Conservation (phyloP, 192 early-diverging fungal species). For the Obelidium mucronatum region DNA sequence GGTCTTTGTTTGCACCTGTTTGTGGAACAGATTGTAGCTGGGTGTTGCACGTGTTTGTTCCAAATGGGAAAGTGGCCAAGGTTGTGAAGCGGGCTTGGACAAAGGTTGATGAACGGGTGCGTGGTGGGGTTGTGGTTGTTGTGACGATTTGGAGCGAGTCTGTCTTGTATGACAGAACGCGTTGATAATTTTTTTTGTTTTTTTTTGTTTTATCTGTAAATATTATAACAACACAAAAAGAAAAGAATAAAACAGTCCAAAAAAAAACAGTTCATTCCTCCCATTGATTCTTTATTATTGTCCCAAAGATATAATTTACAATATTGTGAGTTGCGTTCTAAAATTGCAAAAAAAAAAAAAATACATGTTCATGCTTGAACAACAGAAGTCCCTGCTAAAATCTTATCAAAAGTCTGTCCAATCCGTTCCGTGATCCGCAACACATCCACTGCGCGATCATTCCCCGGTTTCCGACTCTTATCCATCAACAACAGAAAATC, state of each 20-base stretch:
- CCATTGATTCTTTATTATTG: too few species aligned
- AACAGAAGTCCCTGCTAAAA: background rate
- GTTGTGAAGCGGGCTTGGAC: slow-evolving; percentile 19
- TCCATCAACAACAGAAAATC: background rate
- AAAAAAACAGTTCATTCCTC: background rate
- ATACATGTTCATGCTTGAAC: too few species aligned
- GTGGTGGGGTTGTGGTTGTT: slow-evolving; percentile 19
- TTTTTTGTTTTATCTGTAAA: too few species aligned
- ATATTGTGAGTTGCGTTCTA: too few species aligned
- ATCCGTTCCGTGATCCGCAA: background rate
- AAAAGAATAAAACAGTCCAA: background rate
- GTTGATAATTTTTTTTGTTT: too few species aligned
- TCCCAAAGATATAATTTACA: too few species aligned
- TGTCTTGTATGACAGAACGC: slow-evolving; percentile 20
- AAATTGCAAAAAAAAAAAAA: too few species aligned
- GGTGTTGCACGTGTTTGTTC: slow-evolving; percentile 39
- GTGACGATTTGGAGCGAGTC: slow-evolving; percentile 30
- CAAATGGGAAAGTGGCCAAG: slow-evolving; percentile 29
- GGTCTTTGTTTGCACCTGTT: slow-evolving; percentile 27
- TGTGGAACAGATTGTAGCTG: slow-evolving; percentile 23
- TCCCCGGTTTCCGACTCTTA: background rate
- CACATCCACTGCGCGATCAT: background rate
- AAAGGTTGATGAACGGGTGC: background rate
- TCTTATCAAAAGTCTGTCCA: background rate
- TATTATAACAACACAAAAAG: too few species aligned